Evolutionary conservation across 2,329 filamentous ascomycete genomes (phyloP).

Genomic region (Fusarium anguioides): DNA sequence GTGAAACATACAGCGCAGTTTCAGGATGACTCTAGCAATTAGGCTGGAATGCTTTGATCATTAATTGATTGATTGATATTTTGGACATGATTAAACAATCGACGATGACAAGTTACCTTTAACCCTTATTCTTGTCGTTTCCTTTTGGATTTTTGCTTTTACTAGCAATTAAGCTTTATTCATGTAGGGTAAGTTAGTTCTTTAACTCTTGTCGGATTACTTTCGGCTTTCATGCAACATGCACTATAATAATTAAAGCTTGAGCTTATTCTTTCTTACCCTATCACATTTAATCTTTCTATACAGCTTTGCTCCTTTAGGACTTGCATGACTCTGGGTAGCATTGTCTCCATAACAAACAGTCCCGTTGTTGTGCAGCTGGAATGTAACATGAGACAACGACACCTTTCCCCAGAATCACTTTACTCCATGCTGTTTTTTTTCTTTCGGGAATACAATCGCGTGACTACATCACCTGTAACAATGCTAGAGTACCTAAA

Average conservation of each 20-base stretch:
- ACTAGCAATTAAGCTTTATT: too few relatives aligned
- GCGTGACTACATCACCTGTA: too few relatives aligned
- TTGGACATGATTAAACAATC: background rate
- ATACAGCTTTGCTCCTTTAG: background rate
- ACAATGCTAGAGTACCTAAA: too few relatives aligned
- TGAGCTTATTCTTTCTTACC: background rate
- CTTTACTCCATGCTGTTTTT: too few relatives aligned
- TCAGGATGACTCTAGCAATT: constrained; percentile 2
- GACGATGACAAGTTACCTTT: background rate
- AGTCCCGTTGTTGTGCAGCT: background rate
- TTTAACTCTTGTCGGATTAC: background rate
- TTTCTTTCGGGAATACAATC: too few relatives aligned
- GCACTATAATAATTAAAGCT: background rate
- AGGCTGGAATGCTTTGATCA: constrained; percentile 5
- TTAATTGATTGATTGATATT: background rate
- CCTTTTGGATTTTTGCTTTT: too few relatives aligned
- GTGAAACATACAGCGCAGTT: constrained; percentile 13
- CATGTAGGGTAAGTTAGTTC: background rate
- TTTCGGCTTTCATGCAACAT: background rate
- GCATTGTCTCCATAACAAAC: background rate
- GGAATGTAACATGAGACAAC: background rate
- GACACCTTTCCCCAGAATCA: background rate
- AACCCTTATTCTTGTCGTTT: background rate
- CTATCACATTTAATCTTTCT: too few relatives aligned
- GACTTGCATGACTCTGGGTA: background rate